These are phyloP conservation scores for Thymus quinquecostatus DNA, from an alignment of 257 asterid genomes.

Conservation along the genomic window DNA sequence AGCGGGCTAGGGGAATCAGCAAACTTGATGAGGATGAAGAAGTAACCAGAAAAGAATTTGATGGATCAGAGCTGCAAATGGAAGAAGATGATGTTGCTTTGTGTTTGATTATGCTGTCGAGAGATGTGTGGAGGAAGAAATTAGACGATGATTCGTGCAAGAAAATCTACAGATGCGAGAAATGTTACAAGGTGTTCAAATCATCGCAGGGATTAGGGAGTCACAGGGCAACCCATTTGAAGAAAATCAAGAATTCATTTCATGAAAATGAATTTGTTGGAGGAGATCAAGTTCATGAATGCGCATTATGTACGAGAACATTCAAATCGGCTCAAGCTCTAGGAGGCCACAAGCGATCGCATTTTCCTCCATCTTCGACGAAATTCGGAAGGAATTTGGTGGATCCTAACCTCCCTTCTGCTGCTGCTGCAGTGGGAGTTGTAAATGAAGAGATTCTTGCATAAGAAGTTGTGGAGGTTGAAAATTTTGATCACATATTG, in stretches of 20 bases:
- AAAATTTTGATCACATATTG: conserved; percentile 10
- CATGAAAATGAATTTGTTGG: neutral
- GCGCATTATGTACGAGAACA: conserved; percentile 55
- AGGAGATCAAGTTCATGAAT: conserved; percentile 37
- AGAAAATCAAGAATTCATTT: conserved; percentile 25
- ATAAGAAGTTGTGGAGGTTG: conserved; percentile 8
- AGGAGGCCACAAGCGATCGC: conserved; percentile 74
- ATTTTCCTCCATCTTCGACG: conserved; percentile 28
- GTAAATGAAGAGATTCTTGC: conserved; percentile 14
- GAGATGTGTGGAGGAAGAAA: conserved; percentile 44
- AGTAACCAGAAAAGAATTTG: neutral
- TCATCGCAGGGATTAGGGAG: conserved; percentile 60
- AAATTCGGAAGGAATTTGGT: neutral
- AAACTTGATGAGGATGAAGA: conserved; percentile 21
- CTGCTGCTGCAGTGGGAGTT: neutral
- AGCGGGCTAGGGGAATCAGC: neutral
- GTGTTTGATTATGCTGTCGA: conserved; percentile 71
- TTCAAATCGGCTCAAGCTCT: conserved; percentile 68
- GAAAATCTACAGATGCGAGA: conserved; percentile 40
- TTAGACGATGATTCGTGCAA: conserved; percentile 10
- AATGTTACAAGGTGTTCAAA: conserved; percentile 40
- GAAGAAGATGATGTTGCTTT: conserved; percentile 65
- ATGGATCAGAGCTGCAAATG: conserved; percentile 27
- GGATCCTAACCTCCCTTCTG: conserved; percentile 28
- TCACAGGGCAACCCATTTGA: conserved; percentile 39